These are phyloP conservation scores for Termitomyces sp. DNA, from an alignment of 1,284 basidiomycete species.

Conservation along the genomic window DNA sequence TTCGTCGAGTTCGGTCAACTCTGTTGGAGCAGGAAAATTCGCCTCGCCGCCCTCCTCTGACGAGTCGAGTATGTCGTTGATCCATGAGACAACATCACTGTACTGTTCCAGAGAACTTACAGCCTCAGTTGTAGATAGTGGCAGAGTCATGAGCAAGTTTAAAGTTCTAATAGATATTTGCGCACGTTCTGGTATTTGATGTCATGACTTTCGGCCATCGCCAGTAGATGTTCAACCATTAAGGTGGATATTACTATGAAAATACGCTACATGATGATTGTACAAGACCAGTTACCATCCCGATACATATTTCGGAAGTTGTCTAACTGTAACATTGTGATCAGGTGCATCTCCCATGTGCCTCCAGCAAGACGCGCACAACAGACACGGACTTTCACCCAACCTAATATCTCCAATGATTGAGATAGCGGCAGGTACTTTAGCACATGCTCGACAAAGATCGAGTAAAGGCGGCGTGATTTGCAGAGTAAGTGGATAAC, in stretches of 20 bases:
- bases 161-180: neutral
- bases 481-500: constrained; percentile 64
- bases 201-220: neutral
- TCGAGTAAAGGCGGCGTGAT: constrained; percentile 56
- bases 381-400: constrained; percentile 68
- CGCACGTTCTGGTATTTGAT: neutral
- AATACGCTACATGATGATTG: neutral
- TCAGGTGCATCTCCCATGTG: constrained; percentile 54
- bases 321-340: constrained; percentile 42
- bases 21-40: constrained; percentile 17
- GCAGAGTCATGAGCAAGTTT: constrained; percentile 14
- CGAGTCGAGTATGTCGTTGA: constrained; percentile 50
- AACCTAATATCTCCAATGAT: constrained; percentile 65
- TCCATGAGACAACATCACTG: constrained; percentile 57
- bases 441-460: constrained; percentile 61
- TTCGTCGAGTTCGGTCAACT: constrained; percentile 69
- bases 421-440: constrained; percentile 62
- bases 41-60: constrained; percentile 26
- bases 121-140: constrained; percentile 25
- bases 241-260: neutral
- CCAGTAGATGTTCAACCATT: neutral
- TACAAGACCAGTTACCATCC: constrained; percentile 18
- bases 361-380: constrained; percentile 70
- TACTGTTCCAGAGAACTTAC: constrained; percentile 40
- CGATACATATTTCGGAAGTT: constrained; percentile 41